Conservation (phyloP, 495 filamentous ascomycete species). For the Margaritispora aquatica region DNA sequence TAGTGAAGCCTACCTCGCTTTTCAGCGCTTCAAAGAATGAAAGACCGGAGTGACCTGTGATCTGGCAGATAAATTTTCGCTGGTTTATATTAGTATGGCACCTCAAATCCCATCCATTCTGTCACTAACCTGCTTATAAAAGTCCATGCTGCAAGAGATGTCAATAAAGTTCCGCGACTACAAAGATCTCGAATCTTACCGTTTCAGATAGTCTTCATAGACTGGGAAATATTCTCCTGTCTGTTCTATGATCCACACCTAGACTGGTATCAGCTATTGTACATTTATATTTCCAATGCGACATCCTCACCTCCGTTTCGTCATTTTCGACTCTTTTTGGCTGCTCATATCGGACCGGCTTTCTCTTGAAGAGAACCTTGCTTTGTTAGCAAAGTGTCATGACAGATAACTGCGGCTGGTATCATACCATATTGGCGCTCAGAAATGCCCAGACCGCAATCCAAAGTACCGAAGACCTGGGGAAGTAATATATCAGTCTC, state of each 20-base stretch:
- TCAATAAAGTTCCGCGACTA: slow-evolving; percentile 23
- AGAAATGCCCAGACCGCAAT: slow-evolving; percentile 1
- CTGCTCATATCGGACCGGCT: slow-evolving; percentile 80
- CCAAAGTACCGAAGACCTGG: slow-evolving; percentile 11
- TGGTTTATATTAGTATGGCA: slow-evolving; percentile 29
- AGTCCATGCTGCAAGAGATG: slow-evolving; percentile 61
- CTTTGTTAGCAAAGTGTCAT: slow-evolving; percentile 5
- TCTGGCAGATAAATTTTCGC: slow-evolving; percentile 88
- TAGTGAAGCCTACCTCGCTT: slow-evolving; percentile 68
- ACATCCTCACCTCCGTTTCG: slow-evolving; percentile 59
- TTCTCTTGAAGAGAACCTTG: slow-evolving; percentile 93
- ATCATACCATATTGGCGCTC: slow-evolving; percentile 31
- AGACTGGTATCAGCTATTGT: slow-evolving; percentile 17
- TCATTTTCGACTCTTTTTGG: slow-evolving; percentile 71
- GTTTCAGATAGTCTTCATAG: slow-evolving; percentile 81
- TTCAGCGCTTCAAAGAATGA: slow-evolving; percentile 91
- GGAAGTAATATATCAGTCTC: slow-evolving; percentile 15
- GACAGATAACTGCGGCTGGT: slow-evolving; percentile 8
- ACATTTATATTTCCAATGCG: not conserved
- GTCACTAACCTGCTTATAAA: slow-evolving; percentile 73
- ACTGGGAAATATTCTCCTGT: slow-evolving; percentile 86
- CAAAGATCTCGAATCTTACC: slow-evolving; percentile 44
- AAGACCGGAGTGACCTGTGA: slow-evolving; percentile 86
- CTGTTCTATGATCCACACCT: slow-evolving; percentile 90
- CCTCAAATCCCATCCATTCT: not conserved